Percentiles rank a stretch among this genome's conserved stretches.
phyloP scores from a whole-genome alignment of 2,329 filamentous ascomycete genomes.

The Esteya vermicola region DNA sequence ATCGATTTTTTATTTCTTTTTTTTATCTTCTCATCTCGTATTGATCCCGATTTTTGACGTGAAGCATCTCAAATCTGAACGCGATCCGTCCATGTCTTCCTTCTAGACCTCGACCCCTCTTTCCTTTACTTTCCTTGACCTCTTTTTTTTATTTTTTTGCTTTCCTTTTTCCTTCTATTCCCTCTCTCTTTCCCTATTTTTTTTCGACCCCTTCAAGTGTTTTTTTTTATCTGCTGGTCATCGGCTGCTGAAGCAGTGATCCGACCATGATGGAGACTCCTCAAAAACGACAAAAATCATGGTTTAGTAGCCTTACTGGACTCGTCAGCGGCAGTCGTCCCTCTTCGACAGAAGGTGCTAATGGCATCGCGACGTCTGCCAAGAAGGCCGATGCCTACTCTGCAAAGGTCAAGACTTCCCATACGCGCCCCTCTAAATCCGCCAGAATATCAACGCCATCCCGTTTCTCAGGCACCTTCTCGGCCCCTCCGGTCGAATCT shows the following conservation, averaged over 20 bases:
- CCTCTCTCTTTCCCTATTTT: too few species aligned
- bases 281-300: conserved; percentile 6
- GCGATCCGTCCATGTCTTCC: too few species aligned
- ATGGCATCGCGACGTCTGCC: background rate
- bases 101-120: too few species aligned
- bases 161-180: background rate
- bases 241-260: background rate
- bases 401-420: background rate
- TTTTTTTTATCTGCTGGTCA: background rate
- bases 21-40: too few species aligned
- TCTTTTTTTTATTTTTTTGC: background rate
- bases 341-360: background rate
- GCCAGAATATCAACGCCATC: conserved; percentile 6
- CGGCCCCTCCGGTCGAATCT: conserved; percentile 10
- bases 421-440: background rate
- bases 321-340: conserved; percentile 5
- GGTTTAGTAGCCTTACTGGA: conserved; percentile 8
- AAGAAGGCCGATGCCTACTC: background rate
- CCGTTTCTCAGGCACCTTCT: conserved; percentile 9
- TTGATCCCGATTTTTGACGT: too few species aligned
- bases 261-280: conserved; percentile 6
- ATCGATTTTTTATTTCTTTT: too few species aligned
- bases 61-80: too few species aligned
- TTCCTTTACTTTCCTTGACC: background rate
- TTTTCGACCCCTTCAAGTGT: background rate